Conservation (phyloP, 169 alveolate species). For the Plasmodium vinckei region DNA sequence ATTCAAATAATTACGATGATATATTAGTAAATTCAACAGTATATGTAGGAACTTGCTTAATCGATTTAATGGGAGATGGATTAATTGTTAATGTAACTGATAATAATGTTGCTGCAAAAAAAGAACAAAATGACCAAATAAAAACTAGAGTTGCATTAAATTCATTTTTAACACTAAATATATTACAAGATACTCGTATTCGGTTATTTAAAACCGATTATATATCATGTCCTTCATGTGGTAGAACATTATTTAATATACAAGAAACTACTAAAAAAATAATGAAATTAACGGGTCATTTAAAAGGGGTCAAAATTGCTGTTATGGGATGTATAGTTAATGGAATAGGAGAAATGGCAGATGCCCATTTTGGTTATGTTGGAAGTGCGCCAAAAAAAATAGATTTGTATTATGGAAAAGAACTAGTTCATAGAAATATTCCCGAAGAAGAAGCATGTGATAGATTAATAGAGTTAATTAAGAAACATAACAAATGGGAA, state of each 20-base stretch:
- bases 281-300: constrained; percentile 88
- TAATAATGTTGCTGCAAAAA: not conserved
- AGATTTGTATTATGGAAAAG: constrained; percentile 88
- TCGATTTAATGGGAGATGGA: constrained; percentile 74
- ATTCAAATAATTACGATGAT: constrained; percentile 41
- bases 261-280: constrained; percentile 88
- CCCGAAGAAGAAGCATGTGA: constrained; percentile 88
- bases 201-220: constrained; percentile 90
- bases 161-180: constrained; percentile 56
- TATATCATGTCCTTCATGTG: constrained; percentile 93
- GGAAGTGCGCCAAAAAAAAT: constrained; percentile 90
- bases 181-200: constrained; percentile 87
- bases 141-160: constrained; percentile 41
- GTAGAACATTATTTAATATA: constrained; percentile 90
- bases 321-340: constrained; percentile 93
- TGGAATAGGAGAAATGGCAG: constrained; percentile 94
- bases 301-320: constrained; percentile 91
- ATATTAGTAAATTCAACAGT: constrained; percentile 52
- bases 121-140: not conserved
- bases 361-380: constrained; percentile 93
- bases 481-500: constrained; percentile 53
- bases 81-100: constrained; percentile 40
- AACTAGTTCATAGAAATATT: constrained; percentile 85
- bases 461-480: constrained; percentile 86
- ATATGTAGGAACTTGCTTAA: constrained; percentile 61